These are phyloP conservation scores for Coemansia biformis DNA, from an alignment of 192 early-diverging fungal genomes.

Conservation along the genomic window DNA sequence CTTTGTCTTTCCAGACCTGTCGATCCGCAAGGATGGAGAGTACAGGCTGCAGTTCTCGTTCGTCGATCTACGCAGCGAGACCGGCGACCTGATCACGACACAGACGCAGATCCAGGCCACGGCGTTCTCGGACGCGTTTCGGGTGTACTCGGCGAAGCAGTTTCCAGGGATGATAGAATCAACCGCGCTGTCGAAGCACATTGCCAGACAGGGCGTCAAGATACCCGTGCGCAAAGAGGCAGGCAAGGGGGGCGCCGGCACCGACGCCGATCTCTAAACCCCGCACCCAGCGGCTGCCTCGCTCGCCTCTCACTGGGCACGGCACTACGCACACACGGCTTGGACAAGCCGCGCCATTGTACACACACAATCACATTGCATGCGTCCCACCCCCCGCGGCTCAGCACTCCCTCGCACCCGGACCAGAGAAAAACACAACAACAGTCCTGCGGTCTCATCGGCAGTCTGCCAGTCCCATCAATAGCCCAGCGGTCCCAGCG, in stretches of 20 bases:
- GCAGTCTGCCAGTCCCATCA: no score
- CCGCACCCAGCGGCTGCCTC: no score
- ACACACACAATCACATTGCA: no score
- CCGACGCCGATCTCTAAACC: background rate
- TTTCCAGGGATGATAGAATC: conserved; percentile 79
- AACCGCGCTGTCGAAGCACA: conserved; percentile 63
- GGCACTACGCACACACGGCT: no score
- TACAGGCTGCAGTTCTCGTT: conserved; percentile 66
- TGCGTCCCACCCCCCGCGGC: no score
- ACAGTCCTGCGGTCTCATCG: no score
- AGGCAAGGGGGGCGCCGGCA: conserved; percentile 2
- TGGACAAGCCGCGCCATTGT: no score
- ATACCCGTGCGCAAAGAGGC: conserved; percentile 72
- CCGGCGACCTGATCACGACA: conserved; percentile 50
- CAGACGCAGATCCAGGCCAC: conserved; percentile 52
- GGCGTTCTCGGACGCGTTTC: conserved; percentile 61
- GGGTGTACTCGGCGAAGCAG: conserved; percentile 67
- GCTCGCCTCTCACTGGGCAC: no score
- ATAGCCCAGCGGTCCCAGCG: no score
- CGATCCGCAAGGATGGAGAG: conserved; percentile 66
- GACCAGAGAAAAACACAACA: no score
- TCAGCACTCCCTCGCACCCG: no score
- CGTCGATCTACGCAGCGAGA: conserved; percentile 49
- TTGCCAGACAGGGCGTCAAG: conserved; percentile 71
- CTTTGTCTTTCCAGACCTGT: conserved; percentile 76